A percentile compares a stretch with the other conserved stretches of the same genome.
phyloP scores from a whole-genome alignment of 306 rosid species.

The Malus fusca region DNA sequence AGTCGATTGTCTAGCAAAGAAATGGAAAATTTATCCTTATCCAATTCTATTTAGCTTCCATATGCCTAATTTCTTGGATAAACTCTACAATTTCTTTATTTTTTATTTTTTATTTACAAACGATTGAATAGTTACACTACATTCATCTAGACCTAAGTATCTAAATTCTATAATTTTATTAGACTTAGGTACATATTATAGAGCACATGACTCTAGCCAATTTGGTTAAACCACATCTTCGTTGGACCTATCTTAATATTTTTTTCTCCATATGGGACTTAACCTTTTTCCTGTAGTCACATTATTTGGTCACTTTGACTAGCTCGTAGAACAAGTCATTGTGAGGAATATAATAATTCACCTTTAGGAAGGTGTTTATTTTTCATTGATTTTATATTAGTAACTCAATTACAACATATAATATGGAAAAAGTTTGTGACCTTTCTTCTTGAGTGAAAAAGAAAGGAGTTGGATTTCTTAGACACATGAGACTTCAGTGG shows the following conservation, averaged over 20 bases:
- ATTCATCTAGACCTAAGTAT: no score
- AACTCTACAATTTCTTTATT: no score
- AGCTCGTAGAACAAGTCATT: neutral
- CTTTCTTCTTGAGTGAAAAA: slow-evolving; percentile 23
- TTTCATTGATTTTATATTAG: neutral
- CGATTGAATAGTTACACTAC: no score
- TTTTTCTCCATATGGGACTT: neutral
- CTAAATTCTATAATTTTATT: no score
- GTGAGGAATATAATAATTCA: slow-evolving; percentile 3
- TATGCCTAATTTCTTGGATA: no score
- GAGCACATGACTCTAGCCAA: neutral
- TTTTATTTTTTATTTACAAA: no score
- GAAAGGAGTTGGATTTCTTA: slow-evolving; percentile 27
- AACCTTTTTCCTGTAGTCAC: neutral
- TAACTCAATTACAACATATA: slow-evolving; percentile 14
- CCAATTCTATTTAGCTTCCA: neutral
- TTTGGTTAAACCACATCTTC: no score
- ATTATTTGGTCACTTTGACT: neutral
- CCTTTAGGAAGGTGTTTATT: neutral
- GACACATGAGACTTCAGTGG: slow-evolving; percentile 28
- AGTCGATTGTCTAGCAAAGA: neutral
- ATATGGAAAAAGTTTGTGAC: slow-evolving; percentile 27
- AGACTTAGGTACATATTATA: no score
- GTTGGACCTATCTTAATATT: neutral
- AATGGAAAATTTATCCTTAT: neutral